Evolutionary conservation across 192 early-diverging fungal species (phyloP).

Genomic region (Paraglomus brasilianum): DNA sequence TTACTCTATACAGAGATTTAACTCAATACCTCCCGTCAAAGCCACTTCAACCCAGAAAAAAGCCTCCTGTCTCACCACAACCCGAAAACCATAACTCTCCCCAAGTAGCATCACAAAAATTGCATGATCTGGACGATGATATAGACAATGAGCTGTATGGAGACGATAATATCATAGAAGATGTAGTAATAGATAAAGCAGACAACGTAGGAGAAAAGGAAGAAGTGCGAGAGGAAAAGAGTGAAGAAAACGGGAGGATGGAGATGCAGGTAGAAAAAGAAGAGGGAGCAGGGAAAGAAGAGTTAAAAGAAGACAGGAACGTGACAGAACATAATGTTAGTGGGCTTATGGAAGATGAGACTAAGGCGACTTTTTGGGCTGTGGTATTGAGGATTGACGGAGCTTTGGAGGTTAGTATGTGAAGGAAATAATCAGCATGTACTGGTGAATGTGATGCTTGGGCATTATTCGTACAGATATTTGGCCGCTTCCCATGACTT

Average conservation of each 20-base stretch:
- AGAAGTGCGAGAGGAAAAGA: slow-evolving; percentile 36
- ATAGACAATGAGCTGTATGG: slow-evolving; percentile 49
- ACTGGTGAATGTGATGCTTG: background rate
- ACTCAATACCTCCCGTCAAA: background rate
- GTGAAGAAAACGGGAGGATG: slow-evolving; percentile 39
- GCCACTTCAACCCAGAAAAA: background rate
- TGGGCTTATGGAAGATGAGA: slow-evolving; percentile 36
- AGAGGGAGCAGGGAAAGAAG: slow-evolving; percentile 52
- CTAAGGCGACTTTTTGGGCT: slow-evolving; percentile 61
- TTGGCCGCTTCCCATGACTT: background rate
- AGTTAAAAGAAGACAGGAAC: slow-evolving; percentile 28
- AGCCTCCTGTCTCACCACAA: background rate
- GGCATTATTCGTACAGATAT: background rate
- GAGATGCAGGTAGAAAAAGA: slow-evolving; percentile 37
- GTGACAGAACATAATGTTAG: slow-evolving; percentile 44
- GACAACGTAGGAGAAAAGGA: slow-evolving; percentile 23
- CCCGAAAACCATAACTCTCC: slow-evolving; percentile 2
- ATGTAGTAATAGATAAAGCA: slow-evolving; percentile 30
- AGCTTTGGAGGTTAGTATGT: slow-evolving; percentile 54
- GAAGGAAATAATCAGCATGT: background rate
- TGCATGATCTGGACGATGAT: slow-evolving; percentile 46
- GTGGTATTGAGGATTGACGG: slow-evolving; percentile 63
- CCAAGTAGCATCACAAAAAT: background rate
- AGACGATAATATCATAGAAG: background rate
- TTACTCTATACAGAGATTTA: slow-evolving; percentile 35